Evolutionary conservation across 1,139 yeast species (phyloP), one percentile per base, ranked within the genome.

Genomic region (Saccharomyces hybrid): DNA sequence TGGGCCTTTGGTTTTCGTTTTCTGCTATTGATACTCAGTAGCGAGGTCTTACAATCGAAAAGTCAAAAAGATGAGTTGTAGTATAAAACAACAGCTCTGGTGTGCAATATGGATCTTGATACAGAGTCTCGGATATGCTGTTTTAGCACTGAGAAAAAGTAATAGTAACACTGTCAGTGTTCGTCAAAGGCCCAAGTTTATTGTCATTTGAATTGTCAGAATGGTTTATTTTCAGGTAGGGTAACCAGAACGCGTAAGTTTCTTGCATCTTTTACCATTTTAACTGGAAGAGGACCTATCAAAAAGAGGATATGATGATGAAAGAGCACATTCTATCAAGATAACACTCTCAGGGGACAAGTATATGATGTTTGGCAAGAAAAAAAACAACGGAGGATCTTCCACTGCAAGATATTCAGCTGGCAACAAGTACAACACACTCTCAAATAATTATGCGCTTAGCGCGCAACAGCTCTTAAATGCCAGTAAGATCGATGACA

Each of bases 401-500:
- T 54, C 51, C 13, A 47, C 61, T 1, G 61, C 60, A 4, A 54
- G 61, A 46, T 58, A 38, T 20, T 38, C 44, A 20, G 5, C 44
- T 13, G 20, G 25, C 23, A 38, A 38, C n/a, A 38, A 38, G 25
- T 38, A 38, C 26, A 38, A 38, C 44, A 49, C 59, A n/a, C 52
- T 44, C 49, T 49, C 61, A 20, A 62, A 56, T 50, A 57, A 53
- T 30, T 61, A 58, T 60, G 72, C 64, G 52, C 61, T 62, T 52
- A 62, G 62, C 55, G 74, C 70, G 48, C 66, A 62, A 61, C 75
- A 64, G 57, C 56, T 66, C 27, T 53, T 67, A 47, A 62, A 62
- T 32, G 59, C 68, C 11, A 52, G 56, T 59, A 81, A 80, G 60
- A 75, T 81, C 14, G 91, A 87, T 64, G 73, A 75, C 30, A 73